Evolutionary conservation across 1,284 basidiomycete genomes (phyloP), one percentile per base, ranked within the genome.

Genomic region (Malassezia globosa): DNA sequence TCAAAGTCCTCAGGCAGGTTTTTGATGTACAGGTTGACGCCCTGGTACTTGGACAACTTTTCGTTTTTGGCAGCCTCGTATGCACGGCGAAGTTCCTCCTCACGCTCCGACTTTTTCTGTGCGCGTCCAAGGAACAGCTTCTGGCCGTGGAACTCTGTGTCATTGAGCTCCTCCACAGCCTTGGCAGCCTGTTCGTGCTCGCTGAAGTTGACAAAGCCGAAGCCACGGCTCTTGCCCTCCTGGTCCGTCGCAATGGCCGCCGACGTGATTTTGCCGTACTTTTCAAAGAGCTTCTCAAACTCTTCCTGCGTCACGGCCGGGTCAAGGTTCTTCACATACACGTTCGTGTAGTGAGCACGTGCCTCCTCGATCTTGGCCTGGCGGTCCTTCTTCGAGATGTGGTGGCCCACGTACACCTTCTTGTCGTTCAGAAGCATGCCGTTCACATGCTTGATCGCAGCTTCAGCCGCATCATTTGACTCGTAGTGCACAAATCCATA

Each of bases 401-500:
- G 92, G 73, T 90, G 81, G 51, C 92, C 94, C 65, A 99, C 94
- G 70, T 84, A 99, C 66, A 99, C 94, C 62, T 71, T 71, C 51
- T 68, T 67, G 62, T 97, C 94, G 76, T 97, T 97, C 72, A 99
- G 77, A 55, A 97, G 76, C 94, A 99, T 99, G 60, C 92, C 90
- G 74, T 99, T 95, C 73, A 97, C 94, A 55, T 88, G 85, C 77
- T 94, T 87, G 80, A 99, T 97, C 51, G 81, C 83, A 24, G 59
- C 60, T 25, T 94, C 87, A 55, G 92, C 90, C 37, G 92, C 86
- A 76, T 97, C 94, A 50, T 84, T 85, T 56, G 89, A 94, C 77
- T 96, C 90, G 75, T 97, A 99, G 76, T 97, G 94, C 54, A 97
- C 92, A 74, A 92, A 97, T 46, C 92, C 94, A 72, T 96, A 99